Evolutionary conservation across 169 alveolate genomes (phyloP).

Genomic region (Plasmodium coatneyi): DNA sequence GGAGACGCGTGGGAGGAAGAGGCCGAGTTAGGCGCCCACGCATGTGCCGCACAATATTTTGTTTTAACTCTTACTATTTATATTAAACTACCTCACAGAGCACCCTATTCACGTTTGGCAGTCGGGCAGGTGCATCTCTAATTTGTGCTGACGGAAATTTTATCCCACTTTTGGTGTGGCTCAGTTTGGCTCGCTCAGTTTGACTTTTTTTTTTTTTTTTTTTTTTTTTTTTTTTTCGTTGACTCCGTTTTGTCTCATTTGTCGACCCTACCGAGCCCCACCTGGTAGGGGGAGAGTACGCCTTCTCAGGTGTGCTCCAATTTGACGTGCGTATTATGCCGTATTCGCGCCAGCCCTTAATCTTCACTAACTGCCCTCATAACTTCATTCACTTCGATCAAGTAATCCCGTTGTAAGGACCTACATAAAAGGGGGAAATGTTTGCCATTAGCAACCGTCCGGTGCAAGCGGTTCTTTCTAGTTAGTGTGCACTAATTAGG

Average conservation of each 20-base stretch:
- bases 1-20: neutral
- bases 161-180: neutral
- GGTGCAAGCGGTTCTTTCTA: neutral
- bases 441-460: neutral
- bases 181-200: neutral
- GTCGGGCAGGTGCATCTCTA: neutral
- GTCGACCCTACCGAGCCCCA: neutral
- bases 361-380: neutral
- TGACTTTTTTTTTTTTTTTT: neutral
- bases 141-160: neutral
- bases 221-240: neutral
- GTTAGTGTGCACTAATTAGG: neutral
- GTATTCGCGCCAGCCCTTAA: neutral
- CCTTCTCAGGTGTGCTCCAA: neutral
- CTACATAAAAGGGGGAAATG: neutral
- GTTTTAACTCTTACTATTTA: neutral
- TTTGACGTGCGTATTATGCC: neutral
- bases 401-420: slow-evolving; percentile 13
- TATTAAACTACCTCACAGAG: neutral
- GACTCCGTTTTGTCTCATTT: neutral
- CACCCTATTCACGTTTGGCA: neutral
- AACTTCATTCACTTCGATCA: slow-evolving; percentile 3
- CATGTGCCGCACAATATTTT: neutral
- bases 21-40: neutral
- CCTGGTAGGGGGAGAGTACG: neutral